Evolutionary conservation across 1,284 basidiomycete genomes (phyloP).

Genomic region (Ustilago cynodontis): DNA sequence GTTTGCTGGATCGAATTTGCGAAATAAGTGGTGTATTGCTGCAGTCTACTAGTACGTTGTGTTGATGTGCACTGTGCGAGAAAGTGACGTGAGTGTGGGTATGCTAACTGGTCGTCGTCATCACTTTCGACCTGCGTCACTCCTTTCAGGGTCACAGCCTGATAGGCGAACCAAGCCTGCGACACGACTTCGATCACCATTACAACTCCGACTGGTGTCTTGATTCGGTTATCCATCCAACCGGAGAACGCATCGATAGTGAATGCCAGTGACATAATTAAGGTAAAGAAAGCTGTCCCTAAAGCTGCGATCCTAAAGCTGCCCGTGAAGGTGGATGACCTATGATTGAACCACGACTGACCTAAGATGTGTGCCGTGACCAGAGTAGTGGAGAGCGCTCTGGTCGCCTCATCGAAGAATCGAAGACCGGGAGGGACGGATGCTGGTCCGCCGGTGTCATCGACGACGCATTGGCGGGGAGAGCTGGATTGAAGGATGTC

Average conservation of each 20-base stretch:
- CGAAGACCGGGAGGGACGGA: not conserved
- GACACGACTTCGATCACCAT: not conserved
- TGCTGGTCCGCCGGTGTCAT: not conserved
- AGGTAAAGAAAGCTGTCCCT: not conserved
- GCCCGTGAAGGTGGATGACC: conserved; percentile 11
- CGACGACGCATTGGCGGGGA: not conserved
- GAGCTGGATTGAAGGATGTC: not conserved
- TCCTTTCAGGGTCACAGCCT: conserved; percentile 11
- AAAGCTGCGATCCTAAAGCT: conserved; percentile 14
- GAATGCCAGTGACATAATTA: not conserved
- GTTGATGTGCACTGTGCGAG: no score
- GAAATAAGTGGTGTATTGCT: no score
- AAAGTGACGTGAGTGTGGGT: not conserved
- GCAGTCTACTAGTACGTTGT: no score
- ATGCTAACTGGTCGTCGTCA: conserved; percentile 13
- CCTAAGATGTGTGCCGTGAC: not conserved
- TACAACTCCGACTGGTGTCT: not conserved
- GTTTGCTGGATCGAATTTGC: no score
- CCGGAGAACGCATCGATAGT: not conserved
- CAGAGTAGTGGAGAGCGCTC: not conserved
- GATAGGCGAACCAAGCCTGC: conserved; percentile 1
- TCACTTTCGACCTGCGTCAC: conserved; percentile 10
- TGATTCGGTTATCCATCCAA: not conserved
- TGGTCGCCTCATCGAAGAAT: no score
- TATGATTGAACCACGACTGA: conserved; percentile 16